Base-by-base conservation (phyloP, 2,329 filamentous ascomycete species). In the Sclerotinia nivalis region DNA sequence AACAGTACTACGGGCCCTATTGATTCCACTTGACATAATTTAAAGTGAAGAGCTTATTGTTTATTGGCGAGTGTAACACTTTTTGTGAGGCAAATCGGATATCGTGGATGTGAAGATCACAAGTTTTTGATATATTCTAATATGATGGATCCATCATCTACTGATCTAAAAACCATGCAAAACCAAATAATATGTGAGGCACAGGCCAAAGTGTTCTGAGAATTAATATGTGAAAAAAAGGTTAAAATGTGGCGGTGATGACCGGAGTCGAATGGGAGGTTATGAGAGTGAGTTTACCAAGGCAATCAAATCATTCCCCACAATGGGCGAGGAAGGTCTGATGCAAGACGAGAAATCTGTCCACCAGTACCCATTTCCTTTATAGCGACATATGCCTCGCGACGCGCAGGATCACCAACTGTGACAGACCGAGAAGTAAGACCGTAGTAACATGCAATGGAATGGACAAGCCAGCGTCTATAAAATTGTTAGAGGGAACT, bases 391-490 rank as follows among this genome's bases (percentile, higher is more conserved):
- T 96, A 97, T 10, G 96, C 93, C 73, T 96, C 91, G 66, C 92
- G 87, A 67, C 90, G 87, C 22, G 89, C 86, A 3, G 93, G 90
- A 74, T 89, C 84, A 47, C 89, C 89, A 1, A 91, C 85, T 0
- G 91, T 91, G 72, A 95, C 87, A 6, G 92, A 94, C 83, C 89
- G 93, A 28, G 94, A 97, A 71, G 89, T 87, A 69, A 97, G 85
- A 52, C 87, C 94, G 78, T 98, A 98, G 80, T 98, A 98, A 54
- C 91, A 88, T 13, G 93, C 95, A 73, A 98, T 94, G 70, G 92
- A 91, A 80, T 98, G 94, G 1, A 96, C 93, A 68, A 98, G 87
- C 92, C 94, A 98, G 73, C 95, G 91, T 74, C 92, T 95, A 72
- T 61, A 62, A 65, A 64, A n/a, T 18, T 47, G 49, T 72, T 68